phyloP scores from a whole-genome alignment of 495 filamentous ascomycete genomes.

The Talaromyces stipitatus region DNA sequence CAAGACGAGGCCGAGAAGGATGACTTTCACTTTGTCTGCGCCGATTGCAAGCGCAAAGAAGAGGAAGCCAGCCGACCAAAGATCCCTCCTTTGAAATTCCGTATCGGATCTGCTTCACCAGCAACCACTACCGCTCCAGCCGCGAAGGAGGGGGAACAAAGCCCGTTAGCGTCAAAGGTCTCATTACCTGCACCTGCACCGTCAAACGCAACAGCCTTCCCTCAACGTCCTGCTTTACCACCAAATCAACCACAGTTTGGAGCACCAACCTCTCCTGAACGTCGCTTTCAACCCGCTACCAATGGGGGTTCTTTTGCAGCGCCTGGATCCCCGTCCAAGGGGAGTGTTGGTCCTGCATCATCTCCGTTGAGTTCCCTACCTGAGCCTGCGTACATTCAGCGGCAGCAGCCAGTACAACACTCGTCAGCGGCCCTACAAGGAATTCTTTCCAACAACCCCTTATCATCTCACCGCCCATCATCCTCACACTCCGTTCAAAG shows the following conservation, averaged over 20 bases:
- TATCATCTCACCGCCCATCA: constrained; percentile 32
- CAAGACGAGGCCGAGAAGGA: constrained; percentile 72
- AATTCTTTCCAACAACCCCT: constrained; percentile 19
- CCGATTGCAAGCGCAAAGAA: constrained; percentile 61
- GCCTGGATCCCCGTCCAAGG: constrained; percentile 33
- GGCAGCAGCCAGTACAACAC: constrained; percentile 21
- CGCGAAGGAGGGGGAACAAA: constrained; percentile 6
- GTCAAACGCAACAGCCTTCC: neutral
- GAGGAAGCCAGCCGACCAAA: constrained; percentile 59
- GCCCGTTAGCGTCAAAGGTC: neutral
- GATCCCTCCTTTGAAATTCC: constrained; percentile 62
- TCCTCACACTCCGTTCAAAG: constrained; percentile 38
- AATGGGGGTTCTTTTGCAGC: constrained; percentile 20
- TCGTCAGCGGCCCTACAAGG: constrained; percentile 22
- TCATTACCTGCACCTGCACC: neutral
- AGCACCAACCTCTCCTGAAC: constrained; percentile 31
- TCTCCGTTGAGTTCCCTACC: constrained; percentile 18
- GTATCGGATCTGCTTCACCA: constrained; percentile 46
- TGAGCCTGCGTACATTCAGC: constrained; percentile 18
- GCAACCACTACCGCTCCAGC: constrained; percentile 15
- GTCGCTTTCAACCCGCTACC: constrained; percentile 23
- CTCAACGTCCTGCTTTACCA: neutral
- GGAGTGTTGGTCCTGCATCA: constrained; percentile 18
- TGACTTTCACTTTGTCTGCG: constrained; percentile 85
- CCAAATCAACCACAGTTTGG: neutral